phyloP scores from a whole-genome alignment of 257 asterid species.

The Agastache rugosa region DNA sequence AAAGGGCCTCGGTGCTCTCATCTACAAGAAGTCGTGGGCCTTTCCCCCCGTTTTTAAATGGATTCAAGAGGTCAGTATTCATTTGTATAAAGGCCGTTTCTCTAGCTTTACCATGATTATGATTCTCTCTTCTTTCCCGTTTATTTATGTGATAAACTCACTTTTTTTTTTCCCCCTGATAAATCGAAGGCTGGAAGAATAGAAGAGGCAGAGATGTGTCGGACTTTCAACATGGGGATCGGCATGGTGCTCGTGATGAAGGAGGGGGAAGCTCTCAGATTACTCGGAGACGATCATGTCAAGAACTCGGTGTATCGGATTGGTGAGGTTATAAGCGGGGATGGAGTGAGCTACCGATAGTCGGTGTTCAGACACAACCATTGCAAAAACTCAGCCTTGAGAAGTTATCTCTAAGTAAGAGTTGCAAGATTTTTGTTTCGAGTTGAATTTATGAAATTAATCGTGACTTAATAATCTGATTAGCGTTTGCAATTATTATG shows the following conservation, averaged over 20 bases:
- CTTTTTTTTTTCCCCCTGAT: neutral
- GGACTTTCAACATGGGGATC: slow-evolving; percentile 95
- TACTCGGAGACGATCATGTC: slow-evolving; percentile 49
- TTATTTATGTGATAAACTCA: neutral
- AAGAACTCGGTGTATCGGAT: slow-evolving; percentile 45
- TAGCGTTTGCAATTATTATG: neutral
- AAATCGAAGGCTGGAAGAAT: slow-evolving; percentile 70
- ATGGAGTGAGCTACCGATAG: slow-evolving; percentile 65
- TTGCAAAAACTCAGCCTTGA: neutral
- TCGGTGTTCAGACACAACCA: neutral
- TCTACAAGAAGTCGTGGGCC: slow-evolving; percentile 72
- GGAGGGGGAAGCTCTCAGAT: slow-evolving; percentile 64
- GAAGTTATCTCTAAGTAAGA: neutral
- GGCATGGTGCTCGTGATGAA: slow-evolving; percentile 91
- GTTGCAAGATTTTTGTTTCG: neutral
- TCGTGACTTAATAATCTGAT: neutral
- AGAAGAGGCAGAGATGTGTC: slow-evolving; percentile 80
- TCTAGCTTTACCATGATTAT: neutral
- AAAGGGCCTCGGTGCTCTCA: slow-evolving; percentile 80
- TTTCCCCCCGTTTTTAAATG: slow-evolving; percentile 84
- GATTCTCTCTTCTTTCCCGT: neutral
- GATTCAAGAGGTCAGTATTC: slow-evolving; percentile 79
- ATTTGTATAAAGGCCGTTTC: neutral
- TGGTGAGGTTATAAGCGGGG: slow-evolving; percentile 71
- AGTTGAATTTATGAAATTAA: neutral